Evolutionary conservation across 495 filamentous ascomycete genomes (phyloP), one percentile per base, ranked within the genome.

Genomic region (Trichodelitschia bisporula): DNA sequence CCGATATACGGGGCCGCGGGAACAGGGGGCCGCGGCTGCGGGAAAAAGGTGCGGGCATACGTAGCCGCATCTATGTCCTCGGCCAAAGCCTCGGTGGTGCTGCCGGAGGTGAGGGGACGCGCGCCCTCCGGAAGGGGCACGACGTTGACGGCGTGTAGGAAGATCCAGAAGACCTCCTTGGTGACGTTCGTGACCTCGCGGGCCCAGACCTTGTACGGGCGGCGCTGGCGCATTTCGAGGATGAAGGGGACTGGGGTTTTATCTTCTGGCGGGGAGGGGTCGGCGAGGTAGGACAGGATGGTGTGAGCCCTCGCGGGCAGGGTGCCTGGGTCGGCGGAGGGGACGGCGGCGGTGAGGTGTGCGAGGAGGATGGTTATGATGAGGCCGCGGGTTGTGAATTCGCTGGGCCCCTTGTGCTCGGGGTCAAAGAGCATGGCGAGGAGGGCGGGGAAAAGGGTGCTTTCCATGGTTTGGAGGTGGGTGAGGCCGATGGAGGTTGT

Each of bases 91-190:
- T 11, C 26, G n/a, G 25, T 13, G n/a, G 6, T 16, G 19, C 18
- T 10, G 18, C 24, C 34, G 19, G 25, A 18, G n/a, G 15, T 15
- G 25, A 26, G 23, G 20, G 14, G 13, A n/a, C 32, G 37, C 12
- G 39, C 20, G 13, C 40, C n/a, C 15, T 32, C 18, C 4, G 34
- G 61, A 16, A 72, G 42, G 25, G 77, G 66, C 30, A 97, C 64
- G 35, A 93, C 70, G 40, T 95, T 95, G 29, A 84, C 54, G 34
- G 83, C 71, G 46, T 97, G 86, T 32, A 93, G 59, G 54, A 95
- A 97, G 44, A 97, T 97, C 86, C 86, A 97, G 49, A 97, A 97
- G 17, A 95, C 86, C 48, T 97, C 86, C 50, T 95, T 95, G 19
- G 79, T 91, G 26, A 95, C 82, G 39, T 73, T 78, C 30, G 66